Evolutionary conservation across 148 eudicot genomes (phyloP).

Genomic region (Linanthus parryae): DNA sequence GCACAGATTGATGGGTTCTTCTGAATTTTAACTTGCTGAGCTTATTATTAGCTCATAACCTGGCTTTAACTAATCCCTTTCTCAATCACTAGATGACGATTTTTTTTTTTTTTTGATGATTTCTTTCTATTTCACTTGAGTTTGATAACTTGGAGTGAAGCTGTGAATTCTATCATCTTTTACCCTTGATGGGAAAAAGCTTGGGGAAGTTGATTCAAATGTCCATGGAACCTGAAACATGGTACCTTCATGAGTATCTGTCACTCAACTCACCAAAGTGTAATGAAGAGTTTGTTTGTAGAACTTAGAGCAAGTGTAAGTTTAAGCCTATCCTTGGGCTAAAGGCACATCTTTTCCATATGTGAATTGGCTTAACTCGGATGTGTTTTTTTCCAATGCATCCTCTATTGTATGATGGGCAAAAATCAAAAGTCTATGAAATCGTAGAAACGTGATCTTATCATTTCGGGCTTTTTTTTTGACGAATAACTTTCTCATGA

Average conservation of each 20-base stretch:
- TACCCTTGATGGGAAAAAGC: neutral
- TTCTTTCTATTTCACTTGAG: neutral
- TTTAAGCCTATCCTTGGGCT: neutral
- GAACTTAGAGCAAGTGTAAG: neutral
- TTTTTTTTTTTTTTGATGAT: neutral
- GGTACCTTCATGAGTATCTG: neutral
- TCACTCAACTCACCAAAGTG: too few species aligned
- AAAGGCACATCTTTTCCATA: neutral
- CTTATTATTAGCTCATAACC: too few species aligned
- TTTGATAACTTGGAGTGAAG: neutral
- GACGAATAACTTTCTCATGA: neutral
- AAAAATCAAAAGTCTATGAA: too few species aligned
- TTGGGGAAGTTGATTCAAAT: neutral
- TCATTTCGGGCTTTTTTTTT: too few species aligned
- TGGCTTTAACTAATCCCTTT: too few species aligned
- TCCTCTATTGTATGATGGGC: too few species aligned
- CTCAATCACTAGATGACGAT: too few species aligned
- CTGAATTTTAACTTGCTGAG: too few species aligned
- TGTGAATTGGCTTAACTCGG: too few species aligned
- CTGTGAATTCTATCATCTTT: neutral
- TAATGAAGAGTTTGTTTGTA: neutral
- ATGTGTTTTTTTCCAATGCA: neutral
- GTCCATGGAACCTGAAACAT: neutral
- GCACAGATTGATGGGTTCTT: neutral
- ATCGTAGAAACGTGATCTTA: too few species aligned